phyloP scores from a whole-genome alignment of 1,139 yeast species.

The Suhomyces maxii region DNA sequence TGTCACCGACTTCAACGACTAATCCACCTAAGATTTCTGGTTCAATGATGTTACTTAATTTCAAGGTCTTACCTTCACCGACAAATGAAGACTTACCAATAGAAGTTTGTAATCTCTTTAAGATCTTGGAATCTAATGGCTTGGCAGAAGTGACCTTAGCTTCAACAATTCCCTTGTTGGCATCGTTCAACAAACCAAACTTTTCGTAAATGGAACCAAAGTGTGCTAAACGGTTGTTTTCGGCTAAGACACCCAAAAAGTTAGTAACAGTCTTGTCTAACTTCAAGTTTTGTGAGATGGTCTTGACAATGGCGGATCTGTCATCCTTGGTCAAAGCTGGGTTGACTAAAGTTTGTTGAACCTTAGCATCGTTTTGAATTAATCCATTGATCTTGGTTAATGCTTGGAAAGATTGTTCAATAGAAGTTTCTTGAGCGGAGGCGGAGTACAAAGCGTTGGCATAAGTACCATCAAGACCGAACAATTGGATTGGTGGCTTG shows the following conservation, averaged over 20 bases:
- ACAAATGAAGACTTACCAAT: slow-evolving; percentile 77
- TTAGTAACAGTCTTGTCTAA: slow-evolving; percentile 78
- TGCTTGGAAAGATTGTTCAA: slow-evolving; percentile 71
- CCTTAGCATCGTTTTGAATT: slow-evolving; percentile 63
- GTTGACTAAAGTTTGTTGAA: slow-evolving; percentile 63
- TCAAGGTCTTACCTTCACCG: slow-evolving; percentile 83
- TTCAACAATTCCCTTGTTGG: slow-evolving; percentile 88
- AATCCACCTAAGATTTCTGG: slow-evolving; percentile 95
- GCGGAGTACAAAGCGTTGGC: slow-evolving; percentile 95
- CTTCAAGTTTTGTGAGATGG: slow-evolving; percentile 55
- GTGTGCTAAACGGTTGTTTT: slow-evolving; percentile 87
- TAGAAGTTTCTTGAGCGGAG: slow-evolving; percentile 76
- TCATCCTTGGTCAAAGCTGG: slow-evolving; percentile 82
- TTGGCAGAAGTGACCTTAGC: slow-evolving; percentile 90
- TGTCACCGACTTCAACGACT: slow-evolving; percentile 94
- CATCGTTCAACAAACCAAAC: slow-evolving; percentile 79
- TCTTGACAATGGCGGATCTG: slow-evolving; percentile 68
- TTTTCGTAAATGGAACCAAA: slow-evolving; percentile 67
- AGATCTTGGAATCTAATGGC: slow-evolving; percentile 78
- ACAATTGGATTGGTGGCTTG: slow-evolving; percentile 91
- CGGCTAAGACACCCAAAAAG: slow-evolving; percentile 83
- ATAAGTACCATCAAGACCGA: slow-evolving; percentile 94
- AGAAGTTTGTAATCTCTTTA: slow-evolving; percentile 78
- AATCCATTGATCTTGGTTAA: slow-evolving; percentile 59
- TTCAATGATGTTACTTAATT: slow-evolving; percentile 77